Evolutionary conservation across 2,329 filamentous ascomycete species (phyloP).

Genomic region (Trichoderma lentiforme): DNA sequence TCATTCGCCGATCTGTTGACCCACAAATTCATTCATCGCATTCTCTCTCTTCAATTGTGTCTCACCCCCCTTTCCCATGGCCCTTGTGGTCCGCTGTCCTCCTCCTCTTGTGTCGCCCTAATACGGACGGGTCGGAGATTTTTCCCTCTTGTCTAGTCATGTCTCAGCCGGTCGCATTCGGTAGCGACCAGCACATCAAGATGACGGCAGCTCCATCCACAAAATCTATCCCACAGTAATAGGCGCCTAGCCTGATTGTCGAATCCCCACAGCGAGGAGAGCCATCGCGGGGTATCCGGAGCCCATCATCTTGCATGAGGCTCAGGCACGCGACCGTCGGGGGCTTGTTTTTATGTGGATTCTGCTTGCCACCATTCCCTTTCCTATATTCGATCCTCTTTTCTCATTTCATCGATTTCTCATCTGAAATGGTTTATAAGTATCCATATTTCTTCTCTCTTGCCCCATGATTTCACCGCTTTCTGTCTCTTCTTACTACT

Average conservation of each 20-base stretch:
- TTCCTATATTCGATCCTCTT: background rate
- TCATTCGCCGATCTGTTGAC: background rate
- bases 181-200: background rate
- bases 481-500: background rate
- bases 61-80: background rate
- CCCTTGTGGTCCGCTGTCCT: background rate
- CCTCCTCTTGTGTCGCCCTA: background rate
- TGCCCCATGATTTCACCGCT: background rate
- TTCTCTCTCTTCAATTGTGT: background rate
- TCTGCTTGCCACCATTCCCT: conserved; percentile 12
- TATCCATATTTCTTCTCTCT: background rate
- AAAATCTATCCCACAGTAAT: background rate
- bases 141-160: conserved; percentile 7
- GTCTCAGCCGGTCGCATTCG: conserved; percentile 3
- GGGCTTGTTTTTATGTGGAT: conserved; percentile 7
- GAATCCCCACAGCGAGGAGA: background rate
- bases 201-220: conserved; percentile 7
- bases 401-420: background rate
- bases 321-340: background rate
- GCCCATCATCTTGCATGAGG: conserved; percentile 11
- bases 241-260: conserved; percentile 2
- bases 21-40: background rate
- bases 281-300: conserved; percentile 14
- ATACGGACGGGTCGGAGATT: conserved; percentile 14
- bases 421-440: background rate